Conservation (phyloP, 2,329 filamentous ascomycete genomes). For the Didymella lethalis region DNA sequence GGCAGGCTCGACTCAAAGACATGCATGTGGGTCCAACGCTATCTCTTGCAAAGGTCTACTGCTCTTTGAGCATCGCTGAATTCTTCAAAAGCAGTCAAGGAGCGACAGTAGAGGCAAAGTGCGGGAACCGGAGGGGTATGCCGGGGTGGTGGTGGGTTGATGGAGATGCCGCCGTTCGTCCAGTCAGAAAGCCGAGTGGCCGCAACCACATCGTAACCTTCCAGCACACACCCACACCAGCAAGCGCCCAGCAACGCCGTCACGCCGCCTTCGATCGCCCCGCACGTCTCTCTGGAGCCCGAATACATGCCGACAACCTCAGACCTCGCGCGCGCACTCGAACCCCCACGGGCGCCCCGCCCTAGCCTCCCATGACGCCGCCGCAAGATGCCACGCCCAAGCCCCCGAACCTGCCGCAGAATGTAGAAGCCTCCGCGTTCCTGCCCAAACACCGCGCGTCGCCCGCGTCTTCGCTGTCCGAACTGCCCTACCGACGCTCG, state of each 20-base stretch:
- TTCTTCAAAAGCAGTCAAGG: slow-evolving; percentile 8
- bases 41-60: slow-evolving; percentile 9
- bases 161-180: slow-evolving; percentile 40
- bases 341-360: slow-evolving; percentile 46
- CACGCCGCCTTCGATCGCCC: slow-evolving; percentile 13
- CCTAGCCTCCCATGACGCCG: slow-evolving; percentile 52
- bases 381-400: slow-evolving; percentile 51
- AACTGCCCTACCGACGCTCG: slow-evolving; percentile 62
- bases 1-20: slow-evolving; percentile 41
- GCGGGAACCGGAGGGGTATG: slow-evolving; percentile 18
- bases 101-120: slow-evolving; percentile 10
- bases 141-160: slow-evolving; percentile 24
- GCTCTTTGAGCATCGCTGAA: slow-evolving; percentile 4
- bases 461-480: slow-evolving; percentile 67
- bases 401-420: slow-evolving; percentile 55
- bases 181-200: slow-evolving; percentile 46
- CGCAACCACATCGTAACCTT: slow-evolving; percentile 41
- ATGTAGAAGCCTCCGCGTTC: slow-evolving; percentile 63
- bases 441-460: slow-evolving; percentile 67
- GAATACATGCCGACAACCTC: slow-evolving; percentile 47
- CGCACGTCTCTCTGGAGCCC: not conserved
- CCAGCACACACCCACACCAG: slow-evolving; percentile 22
- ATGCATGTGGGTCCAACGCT: slow-evolving; percentile 31
- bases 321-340: slow-evolving; percentile 40
- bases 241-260: slow-evolving; percentile 19